A percentile compares a stretch with the other conserved stretches of the same genome.
Evolutionary conservation across 306 rosid species (phyloP).

Genomic region (Dalbergia cultrata): DNA sequence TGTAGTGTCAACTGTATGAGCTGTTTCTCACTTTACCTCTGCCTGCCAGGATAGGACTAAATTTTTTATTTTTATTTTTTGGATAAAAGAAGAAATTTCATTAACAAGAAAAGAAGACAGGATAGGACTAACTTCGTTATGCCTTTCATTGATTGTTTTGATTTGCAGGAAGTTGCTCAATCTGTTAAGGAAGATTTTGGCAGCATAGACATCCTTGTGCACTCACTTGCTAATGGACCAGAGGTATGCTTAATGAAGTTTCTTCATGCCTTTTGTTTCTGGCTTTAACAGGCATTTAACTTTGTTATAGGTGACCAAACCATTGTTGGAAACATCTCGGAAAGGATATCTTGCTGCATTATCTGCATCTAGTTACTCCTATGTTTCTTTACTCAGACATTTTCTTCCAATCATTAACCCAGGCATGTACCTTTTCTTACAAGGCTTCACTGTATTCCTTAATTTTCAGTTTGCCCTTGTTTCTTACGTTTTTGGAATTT

Average conservation of each 20-base stretch:
- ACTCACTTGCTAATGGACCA: conserved; percentile 94
- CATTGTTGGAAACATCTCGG: conserved; percentile 83
- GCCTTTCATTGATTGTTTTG: conserved; percentile 27
- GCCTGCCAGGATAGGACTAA: not conserved
- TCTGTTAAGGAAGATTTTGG: conserved; percentile 83
- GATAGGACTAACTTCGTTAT: not conserved
- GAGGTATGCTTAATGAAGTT: conserved; percentile 57
- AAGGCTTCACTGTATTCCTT: conserved; percentile 19
- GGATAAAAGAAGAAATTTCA: no score
- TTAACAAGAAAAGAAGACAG: no score
- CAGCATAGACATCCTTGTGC: conserved; percentile 88
- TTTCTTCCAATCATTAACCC: conserved; percentile 84
- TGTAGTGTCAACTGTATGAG: not conserved
- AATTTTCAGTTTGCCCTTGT: not conserved
- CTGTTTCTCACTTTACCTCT: not conserved
- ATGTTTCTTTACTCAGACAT: conserved; percentile 77
- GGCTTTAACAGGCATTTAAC: conserved; percentile 23
- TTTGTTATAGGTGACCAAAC: conserved; percentile 71
- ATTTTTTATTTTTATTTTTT: no score
- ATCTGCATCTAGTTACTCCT: conserved; percentile 91
- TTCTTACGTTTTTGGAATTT: conserved; percentile 27
- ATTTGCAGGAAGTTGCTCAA: conserved; percentile 79
- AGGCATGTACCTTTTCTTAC: conserved; percentile 54
- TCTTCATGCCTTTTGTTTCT: conserved; percentile 8
- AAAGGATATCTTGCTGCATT: conserved; percentile 94